phyloP scores from a whole-genome alignment of 2,329 filamentous ascomycete species.

The Alternaria metachromatica region DNA sequence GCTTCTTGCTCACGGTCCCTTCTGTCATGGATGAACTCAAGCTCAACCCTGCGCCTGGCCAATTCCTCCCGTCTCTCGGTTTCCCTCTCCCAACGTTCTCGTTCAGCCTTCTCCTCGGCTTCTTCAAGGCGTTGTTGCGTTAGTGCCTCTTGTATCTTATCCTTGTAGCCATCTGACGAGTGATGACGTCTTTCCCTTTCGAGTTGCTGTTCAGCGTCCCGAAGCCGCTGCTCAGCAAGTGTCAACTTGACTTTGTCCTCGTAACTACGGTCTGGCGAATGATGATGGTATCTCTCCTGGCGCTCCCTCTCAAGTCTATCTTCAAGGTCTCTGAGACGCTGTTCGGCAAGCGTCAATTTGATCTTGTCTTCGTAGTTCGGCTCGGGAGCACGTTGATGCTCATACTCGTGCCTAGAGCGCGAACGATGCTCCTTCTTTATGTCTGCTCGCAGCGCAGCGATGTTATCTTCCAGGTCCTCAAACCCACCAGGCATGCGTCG shows the following conservation, averaged over 20 bases:
- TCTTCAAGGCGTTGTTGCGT: constrained; percentile 46
- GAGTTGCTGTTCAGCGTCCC: constrained; percentile 44
- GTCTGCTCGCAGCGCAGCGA: constrained; percentile 39
- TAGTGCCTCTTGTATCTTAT: constrained; percentile 45
- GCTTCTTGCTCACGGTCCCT: constrained; percentile 41
- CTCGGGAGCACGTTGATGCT: constrained; percentile 18
- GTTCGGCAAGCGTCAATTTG: constrained; percentile 10
- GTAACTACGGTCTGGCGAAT: constrained; percentile 31
- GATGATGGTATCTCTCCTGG: constrained; percentile 21
- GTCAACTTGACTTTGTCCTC: constrained; percentile 43
- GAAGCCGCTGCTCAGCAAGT: constrained; percentile 43
- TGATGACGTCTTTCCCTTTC: constrained; percentile 32
- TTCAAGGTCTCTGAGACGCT: constrained; percentile 12
- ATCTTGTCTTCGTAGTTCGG: constrained; percentile 10
- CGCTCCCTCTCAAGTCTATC: constrained; percentile 10
- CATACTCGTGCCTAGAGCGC: constrained; percentile 32
- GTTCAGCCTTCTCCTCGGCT: constrained; percentile 42
- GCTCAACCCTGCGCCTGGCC: constrained; percentile 41
- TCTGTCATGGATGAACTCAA: constrained; percentile 46
- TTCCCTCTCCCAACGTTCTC: constrained; percentile 44
- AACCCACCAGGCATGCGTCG: constrained; percentile 45
- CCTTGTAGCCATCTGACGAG: constrained; percentile 16
- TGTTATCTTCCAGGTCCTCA: constrained; percentile 42
- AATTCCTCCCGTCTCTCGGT: constrained; percentile 49
- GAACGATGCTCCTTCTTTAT: constrained; percentile 32